A percentile compares a stretch with the other conserved stretches of the same genome.
Conservation (phyloP, 2,329 filamentous ascomycete genomes). For the Cordyceps javanica region DNA sequence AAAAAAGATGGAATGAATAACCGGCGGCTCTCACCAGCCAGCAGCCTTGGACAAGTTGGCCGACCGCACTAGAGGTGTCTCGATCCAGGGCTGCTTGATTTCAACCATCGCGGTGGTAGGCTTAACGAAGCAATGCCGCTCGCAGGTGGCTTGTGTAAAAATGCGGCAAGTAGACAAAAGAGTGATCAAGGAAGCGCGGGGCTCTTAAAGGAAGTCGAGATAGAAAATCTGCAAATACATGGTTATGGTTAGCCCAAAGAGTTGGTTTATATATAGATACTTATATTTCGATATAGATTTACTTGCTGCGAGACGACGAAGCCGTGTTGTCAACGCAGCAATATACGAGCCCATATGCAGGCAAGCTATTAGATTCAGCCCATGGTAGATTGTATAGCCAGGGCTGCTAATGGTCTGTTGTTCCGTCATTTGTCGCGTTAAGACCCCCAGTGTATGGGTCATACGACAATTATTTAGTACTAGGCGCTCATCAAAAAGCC, state of each 20-base stretch:
- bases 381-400: too few relatives aligned
- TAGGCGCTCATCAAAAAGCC: too few relatives aligned
- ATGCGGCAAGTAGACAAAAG: background rate
- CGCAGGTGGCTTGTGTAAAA: background rate
- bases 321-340: background rate
- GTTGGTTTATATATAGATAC: background rate
- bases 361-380: background rate
- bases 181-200: background rate
- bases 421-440: too few relatives aligned
- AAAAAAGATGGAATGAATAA: background rate
- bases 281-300: background rate
- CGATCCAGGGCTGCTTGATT: conserved; percentile 49
- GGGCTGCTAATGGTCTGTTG: too few relatives aligned
- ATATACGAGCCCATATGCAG: background rate
- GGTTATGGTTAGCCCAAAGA: background rate
- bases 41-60: conserved; percentile 57
- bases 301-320: background rate
- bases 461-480: too few relatives aligned
- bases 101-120: background rate
- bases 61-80: conserved; percentile 63
- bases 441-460: too few relatives aligned
- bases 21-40: conserved; percentile 50
- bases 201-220: background rate
- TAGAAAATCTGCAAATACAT: background rate
- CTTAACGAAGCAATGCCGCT: background rate